Conservation (phyloP, 129 eudicot species). For the Mikania micrantha region DNA sequence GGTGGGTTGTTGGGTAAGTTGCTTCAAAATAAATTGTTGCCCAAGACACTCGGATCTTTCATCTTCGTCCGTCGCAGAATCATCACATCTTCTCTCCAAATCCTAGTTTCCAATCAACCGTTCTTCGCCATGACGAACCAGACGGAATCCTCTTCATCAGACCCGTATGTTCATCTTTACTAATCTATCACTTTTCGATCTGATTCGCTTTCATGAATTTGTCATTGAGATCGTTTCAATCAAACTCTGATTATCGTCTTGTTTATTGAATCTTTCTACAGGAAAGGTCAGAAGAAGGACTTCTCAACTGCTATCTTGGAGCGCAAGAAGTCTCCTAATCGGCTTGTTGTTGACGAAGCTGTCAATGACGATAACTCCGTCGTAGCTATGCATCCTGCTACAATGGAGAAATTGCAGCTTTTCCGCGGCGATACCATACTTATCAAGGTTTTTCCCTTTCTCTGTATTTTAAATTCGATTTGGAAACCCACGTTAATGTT, state of each 20-base stretch:
- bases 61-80: no score
- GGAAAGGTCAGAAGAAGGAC: background rate
- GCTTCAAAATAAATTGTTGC: conserved; percentile 11
- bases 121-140: conserved; percentile 29
- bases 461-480: background rate
- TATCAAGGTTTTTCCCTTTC: background rate
- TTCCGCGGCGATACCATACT: background rate
- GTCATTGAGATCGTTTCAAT: background rate
- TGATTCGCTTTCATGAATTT: background rate
- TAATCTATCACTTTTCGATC: background rate
- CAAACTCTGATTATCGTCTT: background rate
- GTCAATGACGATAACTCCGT: background rate
- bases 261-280: background rate
- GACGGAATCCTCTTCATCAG: conserved; percentile 46
- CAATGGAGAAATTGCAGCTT: background rate
- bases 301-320: background rate
- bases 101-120: conserved; percentile 1
- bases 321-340: background rate
- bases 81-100: background rate
- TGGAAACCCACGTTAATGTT: conserved; percentile 1
- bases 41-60: conserved; percentile 16
- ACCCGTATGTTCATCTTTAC: conserved; percentile 30
- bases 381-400: background rate
- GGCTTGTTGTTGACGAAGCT: background rate
- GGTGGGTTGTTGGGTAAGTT: conserved; percentile 2